A percentile compares a stretch with the other conserved stretches of the same genome.
These are phyloP conservation scores for Coemansia sp. DNA, from an alignment of 192 early-diverging fungal species.

Conservation along the genomic window DNA sequence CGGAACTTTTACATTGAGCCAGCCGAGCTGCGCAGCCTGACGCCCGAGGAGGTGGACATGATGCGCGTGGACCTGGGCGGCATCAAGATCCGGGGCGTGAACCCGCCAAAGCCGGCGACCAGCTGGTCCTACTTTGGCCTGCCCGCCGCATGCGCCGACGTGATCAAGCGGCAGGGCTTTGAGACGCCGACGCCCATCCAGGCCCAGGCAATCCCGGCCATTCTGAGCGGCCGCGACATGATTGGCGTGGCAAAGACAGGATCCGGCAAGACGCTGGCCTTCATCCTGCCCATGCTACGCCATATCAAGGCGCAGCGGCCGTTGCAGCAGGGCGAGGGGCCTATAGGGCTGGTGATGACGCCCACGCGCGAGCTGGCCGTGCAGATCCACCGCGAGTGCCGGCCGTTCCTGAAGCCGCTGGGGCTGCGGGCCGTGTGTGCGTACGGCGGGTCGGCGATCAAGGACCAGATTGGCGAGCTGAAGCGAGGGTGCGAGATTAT, in stretches of 20 bases:
- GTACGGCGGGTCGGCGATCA: constrained; percentile 82
- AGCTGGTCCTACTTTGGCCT: constrained; percentile 96
- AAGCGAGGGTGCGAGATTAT: constrained; percentile 89
- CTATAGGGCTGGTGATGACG: constrained; percentile 83
- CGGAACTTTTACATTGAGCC: constrained; percentile 97
- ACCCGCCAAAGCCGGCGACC: constrained; percentile 88
- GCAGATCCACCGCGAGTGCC: constrained; percentile 90
- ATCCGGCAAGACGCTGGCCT: constrained; percentile 89
- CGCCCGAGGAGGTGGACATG: constrained; percentile 74
- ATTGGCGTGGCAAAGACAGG: constrained; percentile 96
- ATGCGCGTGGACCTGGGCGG: constrained; percentile 82
- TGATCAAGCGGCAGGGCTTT: constrained; percentile 54
- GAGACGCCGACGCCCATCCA: constrained; percentile 85
- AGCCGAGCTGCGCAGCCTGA: constrained; percentile 76
- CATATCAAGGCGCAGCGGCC: constrained; percentile 88
- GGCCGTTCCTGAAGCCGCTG: constrained; percentile 79
- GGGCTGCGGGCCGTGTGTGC: constrained; percentile 85
- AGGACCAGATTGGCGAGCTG: constrained; percentile 82
- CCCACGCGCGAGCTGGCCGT: constrained; percentile 89
- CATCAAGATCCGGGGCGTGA: constrained; percentile 85
- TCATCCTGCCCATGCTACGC: constrained; percentile 91
- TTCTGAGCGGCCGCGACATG: constrained; percentile 90
- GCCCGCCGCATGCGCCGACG: constrained; percentile 60
- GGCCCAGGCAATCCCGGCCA: constrained; percentile 90
- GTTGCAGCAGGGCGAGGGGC: constrained; percentile 72